Evolutionary conservation across 75 land plant genomes (phyloP).

Genomic region (Pinus albicaulis): DNA sequence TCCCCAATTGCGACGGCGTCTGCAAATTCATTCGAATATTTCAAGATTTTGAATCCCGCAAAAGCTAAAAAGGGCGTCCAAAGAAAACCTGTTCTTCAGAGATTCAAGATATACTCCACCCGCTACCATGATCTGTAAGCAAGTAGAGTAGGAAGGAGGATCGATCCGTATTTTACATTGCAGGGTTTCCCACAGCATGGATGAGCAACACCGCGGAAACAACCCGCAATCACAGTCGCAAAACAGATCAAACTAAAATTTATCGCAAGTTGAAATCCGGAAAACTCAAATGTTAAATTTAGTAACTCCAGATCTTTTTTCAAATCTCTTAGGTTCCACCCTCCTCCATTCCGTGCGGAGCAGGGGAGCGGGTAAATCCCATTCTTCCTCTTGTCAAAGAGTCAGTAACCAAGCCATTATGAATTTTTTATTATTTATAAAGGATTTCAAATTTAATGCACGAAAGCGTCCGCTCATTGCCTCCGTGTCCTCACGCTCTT

Average conservation of each 20-base stretch:
- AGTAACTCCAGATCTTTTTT: background rate
- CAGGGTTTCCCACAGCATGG: background rate
- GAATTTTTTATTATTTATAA: background rate
- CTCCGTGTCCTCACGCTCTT: too few relatives aligned
- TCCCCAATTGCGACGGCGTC: too few relatives aligned
- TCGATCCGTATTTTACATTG: background rate
- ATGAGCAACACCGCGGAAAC: background rate
- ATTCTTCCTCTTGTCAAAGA: too few relatives aligned
- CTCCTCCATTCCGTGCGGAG: too few relatives aligned
- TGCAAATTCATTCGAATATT: too few relatives aligned
- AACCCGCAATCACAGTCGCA: background rate
- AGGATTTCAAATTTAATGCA: background rate
- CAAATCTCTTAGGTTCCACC: background rate
- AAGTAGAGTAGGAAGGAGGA: background rate
- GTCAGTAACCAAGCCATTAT: background rate
- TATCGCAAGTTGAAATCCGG: constrained; percentile 3
- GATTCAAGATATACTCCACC: too few relatives aligned
- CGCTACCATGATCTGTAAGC: background rate
- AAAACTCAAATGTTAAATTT: background rate
- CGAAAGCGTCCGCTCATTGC: background rate
- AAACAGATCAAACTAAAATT: background rate
- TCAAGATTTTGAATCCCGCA: too few relatives aligned
- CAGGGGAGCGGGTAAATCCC: too few relatives aligned
- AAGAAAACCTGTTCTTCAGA: too few relatives aligned
- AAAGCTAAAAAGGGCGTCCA: too few relatives aligned